Base-by-base conservation (phyloP, 2,329 filamentous ascomycete species). In the Fusarium burgessii region DNA sequence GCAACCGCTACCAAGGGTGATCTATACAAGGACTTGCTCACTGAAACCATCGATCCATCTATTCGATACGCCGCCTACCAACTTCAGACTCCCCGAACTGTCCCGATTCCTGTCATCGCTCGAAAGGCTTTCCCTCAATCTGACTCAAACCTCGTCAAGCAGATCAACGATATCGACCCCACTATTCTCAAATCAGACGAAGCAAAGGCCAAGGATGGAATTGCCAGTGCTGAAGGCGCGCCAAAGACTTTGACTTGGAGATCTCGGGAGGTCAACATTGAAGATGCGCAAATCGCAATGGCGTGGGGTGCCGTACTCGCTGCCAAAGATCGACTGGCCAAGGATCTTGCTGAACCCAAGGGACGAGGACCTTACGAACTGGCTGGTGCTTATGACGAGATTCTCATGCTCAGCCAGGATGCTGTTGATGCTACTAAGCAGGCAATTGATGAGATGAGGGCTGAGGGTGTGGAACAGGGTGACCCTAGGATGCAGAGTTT, bases 21-120 rank as follows among this genome's bases (percentile, higher is more conserved):
- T 63, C 84, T 92, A 38, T 96, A 93, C 85, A 94, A 93, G 78
- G 95, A 98, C 67, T 86, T 98, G 27, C 84, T 99, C 62, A 90
- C 92, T 50, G 91, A 93, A 75, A 97, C 93, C 7, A 91, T 97
- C 68, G 96, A 99, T 78, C 95, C 95, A 4, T 97, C 94, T 68
- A 93, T 99, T 76, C 91, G 95, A 70, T 98, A 97, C 80, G 95
- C 95, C 38, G 94, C 96, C 20, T 98, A 98, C 80, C 94, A 97
- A 80, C 87, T 94, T 78, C 92, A 95, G 79, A 89, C 97, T 35
- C 93, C 95, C 1, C 90, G 96, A 45, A 97, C 94, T 4, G 89
- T 94, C 58, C 91, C 95, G 5, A 91, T 97, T 51, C 87, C 92
- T 1, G 88, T 90, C 11, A 92, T 98, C 70, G 92, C 93, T 5